phyloP scores from a whole-genome alignment of 192 early-diverging fungal genomes.

The Rhizoclosmatium sp. region DNA sequence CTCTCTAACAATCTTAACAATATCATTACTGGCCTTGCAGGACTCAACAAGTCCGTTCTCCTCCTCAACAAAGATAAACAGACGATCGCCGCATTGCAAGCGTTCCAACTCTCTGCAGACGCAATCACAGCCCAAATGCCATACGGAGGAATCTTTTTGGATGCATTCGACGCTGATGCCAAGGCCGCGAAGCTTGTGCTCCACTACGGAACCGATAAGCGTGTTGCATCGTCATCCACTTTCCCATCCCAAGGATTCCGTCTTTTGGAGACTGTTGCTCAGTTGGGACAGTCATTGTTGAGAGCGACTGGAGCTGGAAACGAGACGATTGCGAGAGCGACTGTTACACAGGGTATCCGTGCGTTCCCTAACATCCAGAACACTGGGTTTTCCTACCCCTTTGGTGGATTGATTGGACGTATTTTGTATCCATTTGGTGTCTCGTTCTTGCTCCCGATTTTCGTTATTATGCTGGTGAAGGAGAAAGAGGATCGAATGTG shows the following conservation, averaged over 20 bases:
- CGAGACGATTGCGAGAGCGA: conserved; percentile 35
- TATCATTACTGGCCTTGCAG: conserved; percentile 41
- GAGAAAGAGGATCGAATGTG: conserved; percentile 74
- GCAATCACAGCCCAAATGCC: conserved; percentile 59
- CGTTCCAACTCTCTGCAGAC: conserved; percentile 31
- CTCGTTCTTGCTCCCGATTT: conserved; percentile 73
- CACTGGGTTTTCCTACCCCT: conserved; percentile 56
- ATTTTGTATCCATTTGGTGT: conserved; percentile 81
- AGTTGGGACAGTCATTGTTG: conserved; percentile 50
- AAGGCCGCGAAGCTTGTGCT: conserved; percentile 45
- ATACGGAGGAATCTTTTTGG: conserved; percentile 59
- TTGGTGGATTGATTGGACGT: conserved; percentile 67
- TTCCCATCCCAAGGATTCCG: conserved; percentile 65
- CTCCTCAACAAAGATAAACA: neutral
- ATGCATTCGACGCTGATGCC: conserved; percentile 49
- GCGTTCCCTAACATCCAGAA: conserved; percentile 62
- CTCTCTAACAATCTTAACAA: conserved; percentile 32
- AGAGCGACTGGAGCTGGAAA: conserved; percentile 39
- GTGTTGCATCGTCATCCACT: conserved; percentile 50
- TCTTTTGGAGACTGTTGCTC: conserved; percentile 53
- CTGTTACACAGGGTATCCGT: conserved; percentile 73
- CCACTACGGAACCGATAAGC: conserved; percentile 51
- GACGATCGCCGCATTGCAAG: conserved; percentile 10
- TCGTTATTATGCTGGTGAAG: conserved; percentile 73
- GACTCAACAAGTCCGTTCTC: conserved; percentile 46